Base-by-base conservation (phyloP, 2,329 filamentous ascomycete species). In the Scleromitrula shiraiana region DNA sequence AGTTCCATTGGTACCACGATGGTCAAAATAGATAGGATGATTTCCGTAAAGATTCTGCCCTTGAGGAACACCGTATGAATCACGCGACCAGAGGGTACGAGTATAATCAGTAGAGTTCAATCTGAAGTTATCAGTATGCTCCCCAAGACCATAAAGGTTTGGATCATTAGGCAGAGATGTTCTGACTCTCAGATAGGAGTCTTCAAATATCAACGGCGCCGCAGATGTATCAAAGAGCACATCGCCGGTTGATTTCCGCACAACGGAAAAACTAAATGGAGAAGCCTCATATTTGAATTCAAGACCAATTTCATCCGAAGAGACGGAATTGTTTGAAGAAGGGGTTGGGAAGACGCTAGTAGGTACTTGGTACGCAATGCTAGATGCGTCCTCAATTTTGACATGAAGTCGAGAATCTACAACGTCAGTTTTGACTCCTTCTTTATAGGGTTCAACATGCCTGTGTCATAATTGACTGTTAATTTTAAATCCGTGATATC, bases 131-230 rank as follows among this genome's bases (percentile, higher is more conserved):
- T 85, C 82, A 26, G 90, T 85, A 1, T 77, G 76, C 66, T 90
- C 85, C 14, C 83, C 84, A 23, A 90, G 69, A 1, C 85, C 85
- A 52, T 88, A 88, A 0, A 88, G 62, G 54, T 89, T 88, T 65
- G 88, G 88, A 41, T 84, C 75, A 50, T 83, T 73, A 0, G 84
- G 84, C 12, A 88, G 63, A 22, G 71, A 62, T 15, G 80, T 82
- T 5, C 73, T 73, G 55, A 90, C 83, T 57, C 89, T 85, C 35
- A 89, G 76, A 63, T 88, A 90, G 58, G 90, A 85, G 55, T 89
- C 76, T 59, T 88, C 83, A 58, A 79, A 90, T 0, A 90, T 77
- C 12, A 90, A 65, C 9, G 77, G 74, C 2, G 71, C 77, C 4
- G 79, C 80, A 15, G 70, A 66, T 0, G 84, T 88, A 9, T 77